A percentile compares a stretch with the other conserved stretches of the same genome.
Conservation (phyloP, 2,329 filamentous ascomycete genomes). For the Penicillium verrucosum region DNA sequence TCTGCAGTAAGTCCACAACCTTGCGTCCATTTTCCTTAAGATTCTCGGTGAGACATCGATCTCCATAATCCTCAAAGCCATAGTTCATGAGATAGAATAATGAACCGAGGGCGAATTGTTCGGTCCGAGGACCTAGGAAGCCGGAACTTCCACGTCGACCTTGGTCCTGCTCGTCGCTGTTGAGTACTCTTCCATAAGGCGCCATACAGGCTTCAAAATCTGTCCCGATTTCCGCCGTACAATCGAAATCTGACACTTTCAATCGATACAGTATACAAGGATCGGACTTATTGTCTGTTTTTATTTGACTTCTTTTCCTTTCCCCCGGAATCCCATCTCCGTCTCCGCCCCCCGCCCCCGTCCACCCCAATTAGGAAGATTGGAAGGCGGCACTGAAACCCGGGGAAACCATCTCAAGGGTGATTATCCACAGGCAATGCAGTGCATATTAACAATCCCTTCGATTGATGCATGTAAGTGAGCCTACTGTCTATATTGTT, state of each 20-base stretch:
- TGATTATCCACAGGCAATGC: too few relatives aligned
- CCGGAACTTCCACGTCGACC: too few relatives aligned
- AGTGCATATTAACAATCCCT: too few relatives aligned
- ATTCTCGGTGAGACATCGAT: too few relatives aligned
- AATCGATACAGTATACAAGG: conserved; percentile 12
- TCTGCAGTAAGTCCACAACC: too few relatives aligned
- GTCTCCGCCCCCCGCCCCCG: neutral
- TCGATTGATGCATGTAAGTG: neutral
- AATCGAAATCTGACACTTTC: conserved; percentile 32
- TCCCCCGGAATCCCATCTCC: neutral
- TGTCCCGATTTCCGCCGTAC: conserved; percentile 26
- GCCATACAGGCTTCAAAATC: conserved; percentile 24
- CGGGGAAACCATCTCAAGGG: neutral
- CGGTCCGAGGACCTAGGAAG: too few relatives aligned
- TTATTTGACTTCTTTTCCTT: neutral
- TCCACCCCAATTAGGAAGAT: neutral
- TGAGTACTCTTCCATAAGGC: conserved; percentile 29
- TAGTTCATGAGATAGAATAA: too few relatives aligned
- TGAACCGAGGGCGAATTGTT: too few relatives aligned
- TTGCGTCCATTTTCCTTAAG: too few relatives aligned
- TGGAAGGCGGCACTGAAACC: neutral
- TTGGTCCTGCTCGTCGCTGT: neutral
- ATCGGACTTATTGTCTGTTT: too few relatives aligned
- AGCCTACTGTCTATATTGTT: neutral
- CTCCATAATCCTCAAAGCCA: too few relatives aligned